These are phyloP conservation scores for Dioscorea dumetorum DNA, from an alignment of 106 monocot species.

Conservation along the genomic window DNA sequence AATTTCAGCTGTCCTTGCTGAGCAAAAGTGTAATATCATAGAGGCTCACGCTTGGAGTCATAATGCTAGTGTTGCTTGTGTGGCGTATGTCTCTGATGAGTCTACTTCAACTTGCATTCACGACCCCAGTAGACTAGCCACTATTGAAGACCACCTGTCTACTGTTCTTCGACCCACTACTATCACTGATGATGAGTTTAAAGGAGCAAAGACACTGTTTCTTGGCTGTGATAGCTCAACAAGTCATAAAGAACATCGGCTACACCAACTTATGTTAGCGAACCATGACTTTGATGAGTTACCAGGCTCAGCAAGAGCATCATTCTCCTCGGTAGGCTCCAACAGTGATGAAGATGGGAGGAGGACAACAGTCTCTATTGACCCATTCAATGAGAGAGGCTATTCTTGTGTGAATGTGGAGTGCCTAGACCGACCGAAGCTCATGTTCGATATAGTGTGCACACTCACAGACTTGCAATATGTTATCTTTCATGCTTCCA, in stretches of 20 bases:
- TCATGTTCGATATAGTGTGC: slow-evolving; percentile 73
- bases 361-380: slow-evolving; percentile 39
- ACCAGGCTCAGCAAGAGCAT: neutral
- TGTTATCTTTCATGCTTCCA: slow-evolving; percentile 56
- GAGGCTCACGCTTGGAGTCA: slow-evolving; percentile 82
- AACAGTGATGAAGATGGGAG: slow-evolving; percentile 15
- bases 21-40: slow-evolving; percentile 53
- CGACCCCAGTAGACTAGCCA: slow-evolving; percentile 41
- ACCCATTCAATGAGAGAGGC: slow-evolving; percentile 43
- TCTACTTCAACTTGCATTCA: slow-evolving; percentile 34
- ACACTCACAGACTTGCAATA: slow-evolving; percentile 66
- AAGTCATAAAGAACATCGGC: slow-evolving; percentile 35
- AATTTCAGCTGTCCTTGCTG: slow-evolving; percentile 68
- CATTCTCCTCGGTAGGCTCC: slow-evolving; percentile 4
- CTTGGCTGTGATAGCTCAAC: slow-evolving; percentile 28
- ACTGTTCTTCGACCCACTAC: slow-evolving; percentile 34
- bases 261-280: slow-evolving; percentile 71
- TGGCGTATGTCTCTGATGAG: slow-evolving; percentile 51
- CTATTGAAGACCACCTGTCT: slow-evolving; percentile 58
- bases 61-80: slow-evolving; percentile 57
- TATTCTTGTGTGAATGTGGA: slow-evolving; percentile 54
- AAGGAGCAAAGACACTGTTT: slow-evolving; percentile 28
- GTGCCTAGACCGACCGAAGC: slow-evolving; percentile 56
- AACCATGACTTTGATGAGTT: slow-evolving; percentile 37
- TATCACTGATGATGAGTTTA: slow-evolving; percentile 9